phyloP scores from a whole-genome alignment of 2,329 filamentous ascomycete genomes.

The Grosmannia clavigera region DNA sequence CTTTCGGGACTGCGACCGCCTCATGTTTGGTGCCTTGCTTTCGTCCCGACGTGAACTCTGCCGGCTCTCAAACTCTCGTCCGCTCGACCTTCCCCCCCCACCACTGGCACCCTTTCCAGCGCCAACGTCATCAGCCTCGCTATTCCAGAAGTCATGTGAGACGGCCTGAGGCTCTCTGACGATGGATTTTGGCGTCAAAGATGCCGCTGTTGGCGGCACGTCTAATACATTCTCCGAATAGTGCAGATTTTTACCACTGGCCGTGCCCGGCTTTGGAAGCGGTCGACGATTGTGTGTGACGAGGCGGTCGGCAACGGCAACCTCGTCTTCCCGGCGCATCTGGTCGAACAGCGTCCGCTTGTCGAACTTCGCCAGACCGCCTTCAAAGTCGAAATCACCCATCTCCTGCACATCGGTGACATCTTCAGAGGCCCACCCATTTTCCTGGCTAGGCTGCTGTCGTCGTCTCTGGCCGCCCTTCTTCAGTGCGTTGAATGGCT shows the following conservation, averaged over 20 bases:
- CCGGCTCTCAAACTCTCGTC: constrained; percentile 37
- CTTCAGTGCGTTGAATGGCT: constrained; percentile 50
- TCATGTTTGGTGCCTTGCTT: constrained; percentile 34
- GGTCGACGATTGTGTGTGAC: constrained; percentile 72
- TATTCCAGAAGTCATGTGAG: constrained; percentile 54
- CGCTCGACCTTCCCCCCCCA: constrained; percentile 32
- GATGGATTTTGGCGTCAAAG: constrained; percentile 18
- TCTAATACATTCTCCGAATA: constrained; percentile 86
- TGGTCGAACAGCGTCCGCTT: constrained; percentile 86
- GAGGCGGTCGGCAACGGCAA: constrained; percentile 81
- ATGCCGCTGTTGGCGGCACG: constrained; percentile 25
- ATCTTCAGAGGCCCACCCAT: constrained; percentile 92
- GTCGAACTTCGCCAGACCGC: constrained; percentile 85
- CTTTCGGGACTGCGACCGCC: constrained; percentile 45
- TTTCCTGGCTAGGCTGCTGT: constrained; percentile 34
- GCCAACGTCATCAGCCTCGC: constrained; percentile 52
- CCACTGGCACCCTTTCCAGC: constrained; percentile 18
- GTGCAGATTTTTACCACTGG: constrained; percentile 80
- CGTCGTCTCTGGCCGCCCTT: constrained; percentile 31
- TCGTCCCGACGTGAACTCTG: constrained; percentile 38
- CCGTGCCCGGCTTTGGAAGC: constrained; percentile 52
- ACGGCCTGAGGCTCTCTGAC: constrained; percentile 20
- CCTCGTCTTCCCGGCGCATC: constrained; percentile 75
- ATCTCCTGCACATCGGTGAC: constrained; percentile 88
- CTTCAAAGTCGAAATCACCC: constrained; percentile 89